phyloP scores from a whole-genome alignment of 2,329 filamentous ascomycete genomes.

The Colletotrichum melonis region DNA sequence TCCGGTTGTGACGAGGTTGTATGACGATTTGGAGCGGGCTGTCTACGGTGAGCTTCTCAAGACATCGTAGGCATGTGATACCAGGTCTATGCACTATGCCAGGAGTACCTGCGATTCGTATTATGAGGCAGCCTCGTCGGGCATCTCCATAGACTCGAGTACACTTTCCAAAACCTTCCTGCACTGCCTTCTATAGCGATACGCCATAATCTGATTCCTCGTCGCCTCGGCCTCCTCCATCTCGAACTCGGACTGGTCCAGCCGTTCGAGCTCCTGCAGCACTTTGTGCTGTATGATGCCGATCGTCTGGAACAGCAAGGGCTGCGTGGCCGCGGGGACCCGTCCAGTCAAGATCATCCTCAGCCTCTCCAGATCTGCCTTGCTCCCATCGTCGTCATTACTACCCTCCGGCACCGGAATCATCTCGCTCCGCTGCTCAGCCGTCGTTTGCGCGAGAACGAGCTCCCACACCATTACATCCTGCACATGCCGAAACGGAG shows the following conservation, averaged over 20 bases:
- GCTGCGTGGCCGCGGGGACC: slow-evolving; percentile 42
- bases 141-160: slow-evolving; percentile 50
- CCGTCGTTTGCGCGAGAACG: slow-evolving; percentile 50
- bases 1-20: slow-evolving; percentile 46
- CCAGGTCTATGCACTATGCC: not conserved
- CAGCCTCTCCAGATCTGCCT: slow-evolving; percentile 37
- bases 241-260: slow-evolving; percentile 60
- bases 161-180: slow-evolving; percentile 58
- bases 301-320: slow-evolving; percentile 48
- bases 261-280: slow-evolving; percentile 54
- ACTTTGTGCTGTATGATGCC: slow-evolving; percentile 57
- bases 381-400: slow-evolving; percentile 19
- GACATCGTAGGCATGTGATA: not conserved
- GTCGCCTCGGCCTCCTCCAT: slow-evolving; percentile 55
- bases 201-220: slow-evolving; percentile 58
- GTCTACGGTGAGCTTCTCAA: slow-evolving; percentile 47
- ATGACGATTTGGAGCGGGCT: slow-evolving; percentile 51
- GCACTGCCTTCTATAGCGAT: slow-evolving; percentile 62
- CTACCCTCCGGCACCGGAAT: slow-evolving; percentile 38
- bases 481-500: slow-evolving; percentile 62
- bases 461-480: slow-evolving; percentile 65
- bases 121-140: not conserved
- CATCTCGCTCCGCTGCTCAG: slow-evolving; percentile 43
- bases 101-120: too few species aligned
- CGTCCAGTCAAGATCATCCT: slow-evolving; percentile 46